A percentile compares a stretch with the other conserved stretches of the same genome.
Conservation (phyloP, 1,284 basidiomycete species). For the Boletus albobrunnescens region DNA sequence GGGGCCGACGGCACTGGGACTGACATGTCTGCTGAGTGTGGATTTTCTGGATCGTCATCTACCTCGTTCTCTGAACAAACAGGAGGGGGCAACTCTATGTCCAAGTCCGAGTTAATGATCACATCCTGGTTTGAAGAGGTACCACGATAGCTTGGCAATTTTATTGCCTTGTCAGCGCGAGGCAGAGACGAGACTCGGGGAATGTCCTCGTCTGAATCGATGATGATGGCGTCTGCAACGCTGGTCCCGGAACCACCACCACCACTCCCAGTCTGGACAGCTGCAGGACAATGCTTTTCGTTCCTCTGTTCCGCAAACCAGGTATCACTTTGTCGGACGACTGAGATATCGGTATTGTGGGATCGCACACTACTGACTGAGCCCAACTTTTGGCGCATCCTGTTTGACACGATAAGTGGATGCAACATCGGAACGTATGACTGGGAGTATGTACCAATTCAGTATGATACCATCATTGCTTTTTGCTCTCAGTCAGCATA, state of each 20-base stretch:
- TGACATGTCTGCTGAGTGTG: too few species aligned
- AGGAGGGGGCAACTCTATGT: slow-evolving; percentile 7
- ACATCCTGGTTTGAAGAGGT: slow-evolving; percentile 1
- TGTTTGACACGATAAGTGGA: slow-evolving; percentile 14
- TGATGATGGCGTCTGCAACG: slow-evolving; percentile 19
- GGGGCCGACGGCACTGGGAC: neutral
- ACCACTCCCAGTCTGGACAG: neutral
- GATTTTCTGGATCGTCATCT: neutral
- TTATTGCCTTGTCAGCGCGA: neutral
- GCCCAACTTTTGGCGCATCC: slow-evolving; percentile 14
- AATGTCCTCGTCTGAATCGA: slow-evolving; percentile 19
- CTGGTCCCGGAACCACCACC: slow-evolving; percentile 12
- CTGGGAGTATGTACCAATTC: slow-evolving; percentile 29
- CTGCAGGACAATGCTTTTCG: neutral
- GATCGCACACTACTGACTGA: neutral
- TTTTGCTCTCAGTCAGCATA: slow-evolving; percentile 11
- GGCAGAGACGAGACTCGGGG: neutral
- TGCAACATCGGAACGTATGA: neutral
- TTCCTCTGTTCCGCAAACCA: neutral
- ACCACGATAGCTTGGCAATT: neutral
- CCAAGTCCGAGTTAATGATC: slow-evolving; percentile 8
- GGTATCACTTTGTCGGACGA: neutral
- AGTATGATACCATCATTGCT: slow-evolving; percentile 32
- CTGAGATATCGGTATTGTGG: neutral
- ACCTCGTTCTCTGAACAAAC: slow-evolving; percentile 2